phyloP scores from a whole-genome alignment of 108 stramenopile species.

The Bacterosira constricta region DNA sequence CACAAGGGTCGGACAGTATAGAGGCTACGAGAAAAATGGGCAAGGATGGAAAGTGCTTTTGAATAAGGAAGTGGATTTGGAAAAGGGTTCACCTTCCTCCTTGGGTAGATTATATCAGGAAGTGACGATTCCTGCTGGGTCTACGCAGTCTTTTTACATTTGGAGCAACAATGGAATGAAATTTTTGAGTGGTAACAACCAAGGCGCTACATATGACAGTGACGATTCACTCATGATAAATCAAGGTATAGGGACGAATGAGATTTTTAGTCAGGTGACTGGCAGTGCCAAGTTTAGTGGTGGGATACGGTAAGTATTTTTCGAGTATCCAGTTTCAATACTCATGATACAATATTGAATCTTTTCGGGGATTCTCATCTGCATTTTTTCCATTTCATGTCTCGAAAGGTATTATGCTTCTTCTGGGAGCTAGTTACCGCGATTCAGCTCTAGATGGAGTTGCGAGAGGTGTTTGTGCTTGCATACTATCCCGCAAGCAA shows the following conservation, averaged over 20 bases:
- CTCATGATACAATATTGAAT: too few species aligned
- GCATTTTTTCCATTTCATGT: too few species aligned
- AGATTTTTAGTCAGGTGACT: too few species aligned
- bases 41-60: slow-evolving; percentile 16
- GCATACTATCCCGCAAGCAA: too few species aligned
- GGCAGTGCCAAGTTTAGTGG: too few species aligned
- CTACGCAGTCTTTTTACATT: slow-evolving; percentile 21
- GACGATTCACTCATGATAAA: slow-evolving; percentile 12
- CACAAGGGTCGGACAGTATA: slow-evolving; percentile 16
- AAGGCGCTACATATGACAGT: not conserved
- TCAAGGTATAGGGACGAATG: slow-evolving; percentile 21
- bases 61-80: not conserved
- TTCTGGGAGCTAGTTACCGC: too few species aligned
- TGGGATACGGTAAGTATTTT: too few species aligned
- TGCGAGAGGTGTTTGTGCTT: too few species aligned
- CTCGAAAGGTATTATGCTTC: too few species aligned
- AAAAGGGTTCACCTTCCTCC: slow-evolving; percentile 1
- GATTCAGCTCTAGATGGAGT: too few species aligned
- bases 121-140: not conserved
- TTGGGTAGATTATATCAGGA: slow-evolving; percentile 8
- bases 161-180: not conserved
- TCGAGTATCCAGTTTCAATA: too few species aligned
- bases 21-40: slow-evolving; percentile 7
- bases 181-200: not conserved
- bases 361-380: too few species aligned